Percentiles rank a stretch among this genome's conserved stretches.
Evolutionary conservation across 2,329 filamentous ascomycete species (phyloP).

Genomic region (Xylariaceae sp.): DNA sequence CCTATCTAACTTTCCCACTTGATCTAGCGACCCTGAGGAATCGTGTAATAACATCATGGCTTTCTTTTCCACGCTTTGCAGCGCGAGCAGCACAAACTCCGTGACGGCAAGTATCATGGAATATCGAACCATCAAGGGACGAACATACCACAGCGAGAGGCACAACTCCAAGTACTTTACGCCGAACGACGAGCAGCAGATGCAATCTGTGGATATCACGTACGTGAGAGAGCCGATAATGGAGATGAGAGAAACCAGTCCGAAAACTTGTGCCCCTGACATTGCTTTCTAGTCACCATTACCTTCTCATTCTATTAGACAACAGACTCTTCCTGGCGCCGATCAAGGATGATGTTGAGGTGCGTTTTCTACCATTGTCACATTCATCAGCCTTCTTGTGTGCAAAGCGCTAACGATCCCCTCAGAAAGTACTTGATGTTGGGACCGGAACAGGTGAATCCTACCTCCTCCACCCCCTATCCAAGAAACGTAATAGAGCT

Average conservation of each 20-base stretch:
- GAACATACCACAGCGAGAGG: constrained; percentile 34
- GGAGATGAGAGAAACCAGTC: not conserved
- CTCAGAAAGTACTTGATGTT: constrained; percentile 38
- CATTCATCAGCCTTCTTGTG: not conserved
- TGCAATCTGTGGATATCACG: constrained; percentile 30
- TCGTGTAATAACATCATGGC: not conserved
- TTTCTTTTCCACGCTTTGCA: constrained; percentile 9
- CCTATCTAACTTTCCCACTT: no score
- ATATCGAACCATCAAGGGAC: constrained; percentile 35
- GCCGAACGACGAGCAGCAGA: constrained; percentile 32
- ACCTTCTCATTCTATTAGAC: constrained; percentile 33
- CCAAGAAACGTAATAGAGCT: not conserved
- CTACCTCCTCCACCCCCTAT: not conserved
- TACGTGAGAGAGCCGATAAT: constrained; percentile 6
- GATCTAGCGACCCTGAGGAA: not conserved
- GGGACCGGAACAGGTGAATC: constrained; percentile 41
- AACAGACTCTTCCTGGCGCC: constrained; percentile 39
- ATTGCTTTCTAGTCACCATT: constrained; percentile 29
- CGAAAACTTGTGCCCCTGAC: not conserved
- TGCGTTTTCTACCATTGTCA: constrained; percentile 12
- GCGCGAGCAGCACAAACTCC: constrained; percentile 32
- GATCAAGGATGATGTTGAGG: constrained; percentile 34
- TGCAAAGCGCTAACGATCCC: constrained; percentile 1
- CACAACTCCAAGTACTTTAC: constrained; percentile 29
- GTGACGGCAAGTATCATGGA: constrained; percentile 36